phyloP scores from a whole-genome alignment of 1,284 basidiomycete genomes.

The Leccinum subspadiceum region DNA sequence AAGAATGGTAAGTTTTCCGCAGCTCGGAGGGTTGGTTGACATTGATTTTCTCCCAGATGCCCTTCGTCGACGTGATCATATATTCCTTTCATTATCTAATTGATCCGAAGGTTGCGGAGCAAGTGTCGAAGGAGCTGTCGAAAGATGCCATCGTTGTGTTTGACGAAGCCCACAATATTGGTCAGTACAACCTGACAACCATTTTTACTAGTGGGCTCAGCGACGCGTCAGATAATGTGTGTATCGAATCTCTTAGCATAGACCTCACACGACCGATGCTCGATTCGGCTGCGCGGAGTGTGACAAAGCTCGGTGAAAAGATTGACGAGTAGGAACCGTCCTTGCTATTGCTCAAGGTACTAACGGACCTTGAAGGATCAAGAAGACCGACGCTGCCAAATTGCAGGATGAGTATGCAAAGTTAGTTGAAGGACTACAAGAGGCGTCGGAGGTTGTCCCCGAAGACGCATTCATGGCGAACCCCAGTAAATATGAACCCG shows the following conservation, averaged over 20 bases:
- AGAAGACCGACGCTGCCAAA: constrained; percentile 89
- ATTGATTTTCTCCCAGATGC: constrained; percentile 63
- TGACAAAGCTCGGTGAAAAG: constrained; percentile 84
- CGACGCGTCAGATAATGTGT: constrained; percentile 82
- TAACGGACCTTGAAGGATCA: constrained; percentile 64
- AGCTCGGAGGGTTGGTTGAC: not conserved
- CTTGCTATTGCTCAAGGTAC: not conserved
- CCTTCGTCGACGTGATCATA: constrained; percentile 94
- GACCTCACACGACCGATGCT: constrained; percentile 99
- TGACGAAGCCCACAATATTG: constrained; percentile 99
- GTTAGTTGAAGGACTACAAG: constrained; percentile 92
- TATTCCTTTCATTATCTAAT: constrained; percentile 99
- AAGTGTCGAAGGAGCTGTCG: constrained; percentile 96
- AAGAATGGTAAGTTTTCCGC: constrained; percentile 72
- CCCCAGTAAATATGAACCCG: constrained; percentile 55
- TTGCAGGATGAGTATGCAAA: constrained; percentile 98
- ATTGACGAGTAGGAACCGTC: constrained; percentile 81
- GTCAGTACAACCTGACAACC: constrained; percentile 43
- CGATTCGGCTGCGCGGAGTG: constrained; percentile 90
- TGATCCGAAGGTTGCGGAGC: constrained; percentile 98
- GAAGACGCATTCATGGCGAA: constrained; percentile 90
- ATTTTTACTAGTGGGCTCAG: not conserved
- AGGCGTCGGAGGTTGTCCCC: constrained; percentile 57
- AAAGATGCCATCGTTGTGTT: constrained; percentile 99
- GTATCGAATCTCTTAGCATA: constrained; percentile 97